Conservation (phyloP, 1,284 basidiomycete genomes). For the Nidula niveotomentosa region DNA sequence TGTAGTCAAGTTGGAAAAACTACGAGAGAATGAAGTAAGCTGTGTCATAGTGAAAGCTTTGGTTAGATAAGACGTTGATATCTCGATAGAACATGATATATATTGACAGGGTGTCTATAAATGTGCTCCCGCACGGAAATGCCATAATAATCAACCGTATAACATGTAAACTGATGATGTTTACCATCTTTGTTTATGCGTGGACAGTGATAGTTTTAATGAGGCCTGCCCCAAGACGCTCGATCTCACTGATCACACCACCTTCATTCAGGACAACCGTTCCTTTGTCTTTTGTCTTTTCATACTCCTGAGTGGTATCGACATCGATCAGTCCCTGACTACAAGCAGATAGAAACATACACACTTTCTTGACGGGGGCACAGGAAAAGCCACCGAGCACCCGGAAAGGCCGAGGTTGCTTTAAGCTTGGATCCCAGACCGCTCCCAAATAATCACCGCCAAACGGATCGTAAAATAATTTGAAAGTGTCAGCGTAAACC, state of each 20-base stretch:
- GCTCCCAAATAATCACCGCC: slow-evolving; percentile 84
- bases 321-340: slow-evolving; percentile 11
- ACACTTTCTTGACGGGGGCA: slow-evolving; percentile 43
- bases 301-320: slow-evolving; percentile 23
- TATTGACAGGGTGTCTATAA: background rate
- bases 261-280: slow-evolving; percentile 74
- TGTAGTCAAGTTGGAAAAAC: too few species aligned
- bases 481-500: slow-evolving; percentile 77
- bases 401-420: slow-evolving; percentile 65
- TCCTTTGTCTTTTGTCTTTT: slow-evolving; percentile 54
- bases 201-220: slow-evolving; percentile 35
- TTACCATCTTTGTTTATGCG: background rate
- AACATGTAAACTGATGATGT: background rate
- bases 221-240: slow-evolving; percentile 75
- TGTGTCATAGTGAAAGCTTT: background rate
- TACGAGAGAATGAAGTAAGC: too few species aligned
- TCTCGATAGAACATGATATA: background rate
- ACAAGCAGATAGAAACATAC: background rate
- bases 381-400: slow-evolving; percentile 83
- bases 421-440: slow-evolving; percentile 83
- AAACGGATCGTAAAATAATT: slow-evolving; percentile 84
- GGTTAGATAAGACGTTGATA: background rate
- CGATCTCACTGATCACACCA: slow-evolving; percentile 76
- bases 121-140: background rate
- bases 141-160: background rate